These are phyloP conservation scores for Kuraishia hungarica DNA, from an alignment of 805 yeast species.

Conservation along the genomic window DNA sequence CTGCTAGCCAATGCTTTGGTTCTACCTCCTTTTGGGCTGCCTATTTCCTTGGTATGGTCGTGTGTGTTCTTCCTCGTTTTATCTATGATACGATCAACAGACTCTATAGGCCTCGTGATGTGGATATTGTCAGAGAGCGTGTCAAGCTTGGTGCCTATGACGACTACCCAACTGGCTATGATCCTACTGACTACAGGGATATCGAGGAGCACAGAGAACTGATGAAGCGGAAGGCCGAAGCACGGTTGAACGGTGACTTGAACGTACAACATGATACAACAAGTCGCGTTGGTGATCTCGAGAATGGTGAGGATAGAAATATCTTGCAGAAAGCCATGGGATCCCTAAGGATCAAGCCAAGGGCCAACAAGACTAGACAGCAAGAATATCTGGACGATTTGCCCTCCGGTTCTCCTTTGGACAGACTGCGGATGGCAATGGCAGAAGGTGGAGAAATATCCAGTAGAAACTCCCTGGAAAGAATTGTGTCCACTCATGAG, in stretches of 20 bases:
- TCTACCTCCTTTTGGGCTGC: conserved; percentile 58
- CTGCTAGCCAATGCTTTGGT: conserved; percentile 59
- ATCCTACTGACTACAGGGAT: conserved; percentile 37
- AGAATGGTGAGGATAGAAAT: neutral
- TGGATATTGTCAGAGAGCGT: conserved; percentile 63
- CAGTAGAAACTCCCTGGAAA: conserved; percentile 24
- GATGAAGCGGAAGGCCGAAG: neutral
- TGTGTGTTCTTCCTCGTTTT: conserved; percentile 56
- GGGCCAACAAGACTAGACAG: neutral
- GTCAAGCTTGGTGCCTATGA: conserved; percentile 44
- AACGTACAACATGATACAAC: neutral
- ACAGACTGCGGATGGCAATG: neutral
- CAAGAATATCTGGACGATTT: neutral
- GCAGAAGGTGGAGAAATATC: neutral
- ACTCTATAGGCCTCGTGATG: conserved; percentile 53
- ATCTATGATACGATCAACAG: conserved; percentile 37
- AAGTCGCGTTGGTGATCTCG: neutral
- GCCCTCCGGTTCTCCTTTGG: neutral
- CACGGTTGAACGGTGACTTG: neutral
- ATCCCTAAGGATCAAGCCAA: neutral
- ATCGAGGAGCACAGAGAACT: conserved; percentile 11
- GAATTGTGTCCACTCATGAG: conserved; percentile 36
- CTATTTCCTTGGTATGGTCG: conserved; percentile 43
- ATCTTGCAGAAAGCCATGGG: neutral
- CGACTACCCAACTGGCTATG: conserved; percentile 39